A percentile compares a stretch with the other conserved stretches of the same genome.
Conservation (phyloP, 2,329 filamentous ascomycete genomes). For the Aspergillus sp. region DNA sequence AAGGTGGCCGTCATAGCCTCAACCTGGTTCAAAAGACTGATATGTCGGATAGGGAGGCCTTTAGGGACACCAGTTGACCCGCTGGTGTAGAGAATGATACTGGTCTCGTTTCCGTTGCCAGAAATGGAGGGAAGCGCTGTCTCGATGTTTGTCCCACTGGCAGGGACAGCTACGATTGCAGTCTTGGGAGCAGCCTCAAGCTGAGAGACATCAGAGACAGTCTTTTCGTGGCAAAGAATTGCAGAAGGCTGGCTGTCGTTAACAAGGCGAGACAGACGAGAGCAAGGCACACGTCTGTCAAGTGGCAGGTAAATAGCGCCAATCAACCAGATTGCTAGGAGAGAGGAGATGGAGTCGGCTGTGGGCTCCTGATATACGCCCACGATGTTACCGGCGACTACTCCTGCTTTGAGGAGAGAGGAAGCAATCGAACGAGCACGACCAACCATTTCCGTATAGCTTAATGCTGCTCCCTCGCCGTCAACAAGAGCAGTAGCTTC, state of each 20-base stretch:
- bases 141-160: neutral
- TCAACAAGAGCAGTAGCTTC: conserved; percentile 30
- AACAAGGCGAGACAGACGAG: neutral
- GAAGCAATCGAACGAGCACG: conserved; percentile 37
- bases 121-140: neutral
- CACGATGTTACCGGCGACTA: neutral
- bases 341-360: conserved; percentile 2
- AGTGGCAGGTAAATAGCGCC: conserved; percentile 20
- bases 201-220: neutral
- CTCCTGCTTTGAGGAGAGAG: conserved; percentile 20
- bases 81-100: conserved; percentile 6
- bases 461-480: conserved; percentile 26
- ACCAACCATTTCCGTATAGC: conserved; percentile 37
- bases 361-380: conserved; percentile 6
- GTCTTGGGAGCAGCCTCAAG: neutral
- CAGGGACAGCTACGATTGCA: neutral
- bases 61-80: conserved; percentile 5
- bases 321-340: conserved; percentile 16
- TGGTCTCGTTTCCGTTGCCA: neutral
- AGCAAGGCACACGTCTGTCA: neutral
- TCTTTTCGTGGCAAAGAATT: neutral
- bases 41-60: neutral
- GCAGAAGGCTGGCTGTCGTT: conserved; percentile 1
- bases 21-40: neutral
- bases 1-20: neutral